Conservation (phyloP, 2,329 filamentous ascomycete genomes). For the Penicillium glabrum region DNA sequence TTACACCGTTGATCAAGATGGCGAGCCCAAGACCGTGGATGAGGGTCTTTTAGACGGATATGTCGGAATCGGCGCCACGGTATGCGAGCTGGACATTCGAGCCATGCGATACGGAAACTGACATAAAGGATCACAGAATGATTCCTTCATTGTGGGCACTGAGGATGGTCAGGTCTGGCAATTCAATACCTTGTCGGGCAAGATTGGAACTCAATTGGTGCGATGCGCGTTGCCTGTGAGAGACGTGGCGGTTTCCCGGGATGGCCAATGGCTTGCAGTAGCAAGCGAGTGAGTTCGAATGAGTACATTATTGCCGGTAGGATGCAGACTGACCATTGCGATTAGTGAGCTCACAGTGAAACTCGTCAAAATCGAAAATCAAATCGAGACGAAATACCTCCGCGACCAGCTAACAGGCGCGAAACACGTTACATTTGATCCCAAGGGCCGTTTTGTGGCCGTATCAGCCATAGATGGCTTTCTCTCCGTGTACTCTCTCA, state of each 20-base stretch:
- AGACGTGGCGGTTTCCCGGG: constrained; percentile 78
- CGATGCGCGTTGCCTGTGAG: constrained; percentile 83
- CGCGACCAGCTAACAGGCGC: constrained; percentile 81
- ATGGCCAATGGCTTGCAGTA: constrained; percentile 85
- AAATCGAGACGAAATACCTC: constrained; percentile 71
- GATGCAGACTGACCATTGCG: constrained; percentile 13
- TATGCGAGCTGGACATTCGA: constrained; percentile 33
- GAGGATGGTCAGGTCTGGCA: constrained; percentile 96
- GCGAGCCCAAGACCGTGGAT: constrained; percentile 89
- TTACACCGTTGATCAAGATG: constrained; percentile 87
- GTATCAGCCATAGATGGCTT: constrained; percentile 86
- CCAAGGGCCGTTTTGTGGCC: constrained; percentile 70
- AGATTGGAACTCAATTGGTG: constrained; percentile 77
- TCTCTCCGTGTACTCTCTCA: constrained; percentile 85
- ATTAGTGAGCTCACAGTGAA: constrained; percentile 80
- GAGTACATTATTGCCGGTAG: neutral
- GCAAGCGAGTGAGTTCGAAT: constrained; percentile 72
- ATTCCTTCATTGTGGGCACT: constrained; percentile 83
- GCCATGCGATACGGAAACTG: neutral
- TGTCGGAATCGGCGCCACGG: constrained; percentile 70
- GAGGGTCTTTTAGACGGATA: constrained; percentile 81
- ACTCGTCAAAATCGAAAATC: constrained; percentile 79
- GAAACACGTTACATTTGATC: constrained; percentile 90
- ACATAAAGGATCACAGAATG: constrained; percentile 52
- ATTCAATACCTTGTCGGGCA: constrained; percentile 71